Percentiles rank a stretch among this genome's conserved stretches.
Conservation (phyloP, 1,284 basidiomycete genomes). For the Cryptococcus wingfieldii region DNA sequence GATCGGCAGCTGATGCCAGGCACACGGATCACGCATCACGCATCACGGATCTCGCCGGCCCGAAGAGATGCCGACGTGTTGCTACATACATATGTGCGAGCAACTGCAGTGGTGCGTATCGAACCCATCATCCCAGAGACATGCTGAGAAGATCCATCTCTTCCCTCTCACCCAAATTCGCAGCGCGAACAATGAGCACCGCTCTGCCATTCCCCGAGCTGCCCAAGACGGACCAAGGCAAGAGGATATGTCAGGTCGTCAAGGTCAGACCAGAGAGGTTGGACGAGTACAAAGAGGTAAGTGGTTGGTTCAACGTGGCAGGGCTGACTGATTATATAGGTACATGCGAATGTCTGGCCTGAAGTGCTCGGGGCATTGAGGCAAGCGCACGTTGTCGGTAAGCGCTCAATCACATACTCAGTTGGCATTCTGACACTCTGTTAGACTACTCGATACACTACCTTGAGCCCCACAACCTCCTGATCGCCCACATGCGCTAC, state of each 20-base stretch:
- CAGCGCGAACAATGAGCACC: background rate
- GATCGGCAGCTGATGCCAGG: background rate
- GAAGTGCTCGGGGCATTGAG: constrained; percentile 63
- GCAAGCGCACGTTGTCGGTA: constrained; percentile 59
- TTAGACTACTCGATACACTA: constrained; percentile 72
- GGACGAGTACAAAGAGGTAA: constrained; percentile 61
- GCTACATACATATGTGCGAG: background rate
- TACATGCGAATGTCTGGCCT: constrained; percentile 68
- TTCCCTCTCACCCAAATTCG: background rate
- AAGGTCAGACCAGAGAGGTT: constrained; percentile 63
- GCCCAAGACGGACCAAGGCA: constrained; percentile 51
- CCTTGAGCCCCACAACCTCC: constrained; percentile 56
- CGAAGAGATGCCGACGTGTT: background rate
- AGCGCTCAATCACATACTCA: constrained; percentile 6
- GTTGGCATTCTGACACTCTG: background rate
- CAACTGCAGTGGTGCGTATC: too few relatives aligned
- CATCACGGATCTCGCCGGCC: background rate
- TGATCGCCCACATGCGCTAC: constrained; percentile 58
- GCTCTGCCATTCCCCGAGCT: constrained; percentile 25
- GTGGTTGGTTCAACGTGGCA: constrained; percentile 1
- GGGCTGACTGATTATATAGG: constrained; percentile 19
- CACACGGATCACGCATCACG: too few relatives aligned
- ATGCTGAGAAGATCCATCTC: background rate
- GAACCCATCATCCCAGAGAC: too few relatives aligned
- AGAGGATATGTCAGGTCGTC: constrained; percentile 70